phyloP scores from a whole-genome alignment of 257 asterid genomes.

The Verbena officinalis region DNA sequence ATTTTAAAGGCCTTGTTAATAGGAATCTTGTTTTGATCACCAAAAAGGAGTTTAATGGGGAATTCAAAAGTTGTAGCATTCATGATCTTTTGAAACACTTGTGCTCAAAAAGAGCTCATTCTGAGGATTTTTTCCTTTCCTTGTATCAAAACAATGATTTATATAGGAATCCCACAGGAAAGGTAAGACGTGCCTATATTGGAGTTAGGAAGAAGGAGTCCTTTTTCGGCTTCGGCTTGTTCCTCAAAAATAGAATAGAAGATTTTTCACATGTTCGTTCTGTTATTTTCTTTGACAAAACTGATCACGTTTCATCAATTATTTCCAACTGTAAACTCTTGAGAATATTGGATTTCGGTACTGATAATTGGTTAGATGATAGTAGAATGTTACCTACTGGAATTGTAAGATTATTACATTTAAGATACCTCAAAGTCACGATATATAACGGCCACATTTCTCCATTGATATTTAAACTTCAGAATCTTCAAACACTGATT shows the following conservation, averaged over 20 bases:
- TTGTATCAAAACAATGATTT: background rate
- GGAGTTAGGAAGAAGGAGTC: background rate
- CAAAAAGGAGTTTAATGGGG: no score
- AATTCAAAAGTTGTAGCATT: no score
- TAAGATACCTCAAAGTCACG: background rate
- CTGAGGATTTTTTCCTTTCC: background rate
- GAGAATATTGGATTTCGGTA: background rate
- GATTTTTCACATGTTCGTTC: background rate
- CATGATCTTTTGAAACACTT: no score
- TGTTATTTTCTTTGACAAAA: no score
- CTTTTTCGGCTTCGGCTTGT: no score
- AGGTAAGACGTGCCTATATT: background rate
- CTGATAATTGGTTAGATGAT: background rate
- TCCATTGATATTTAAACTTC: background rate
- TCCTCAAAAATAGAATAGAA: no score
- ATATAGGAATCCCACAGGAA: background rate
- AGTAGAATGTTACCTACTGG: no score
- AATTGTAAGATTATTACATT: background rate
- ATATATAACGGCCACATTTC: background rate
- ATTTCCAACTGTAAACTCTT: no score
- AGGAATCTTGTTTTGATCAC: no score
- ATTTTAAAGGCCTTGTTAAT: background rate
- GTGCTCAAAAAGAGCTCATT: background rate
- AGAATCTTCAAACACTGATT: background rate
- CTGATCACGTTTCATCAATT: background rate